Percentiles rank a stretch among this genome's conserved stretches.
These are phyloP conservation scores for Rhodotorula graminis DNA, from an alignment of 768 basidiomycete genomes.

Conservation along the genomic window DNA sequence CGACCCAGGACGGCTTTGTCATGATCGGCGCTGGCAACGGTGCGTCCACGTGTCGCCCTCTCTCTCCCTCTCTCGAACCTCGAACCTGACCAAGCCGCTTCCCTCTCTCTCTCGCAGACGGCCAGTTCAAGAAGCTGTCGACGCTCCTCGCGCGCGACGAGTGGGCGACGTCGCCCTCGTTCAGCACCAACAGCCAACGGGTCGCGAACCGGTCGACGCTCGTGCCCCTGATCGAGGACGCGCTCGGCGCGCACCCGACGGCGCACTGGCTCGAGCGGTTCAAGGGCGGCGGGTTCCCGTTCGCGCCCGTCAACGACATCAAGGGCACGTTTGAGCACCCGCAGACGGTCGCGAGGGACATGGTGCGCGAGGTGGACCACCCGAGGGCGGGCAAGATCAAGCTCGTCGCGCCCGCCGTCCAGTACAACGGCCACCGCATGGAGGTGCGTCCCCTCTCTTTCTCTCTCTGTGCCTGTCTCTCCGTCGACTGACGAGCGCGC, in stretches of 20 bases:
- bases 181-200: constrained; percentile 66
- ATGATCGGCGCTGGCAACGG: constrained; percentile 85
- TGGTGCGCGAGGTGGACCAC: constrained; percentile 71
- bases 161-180: constrained; percentile 56
- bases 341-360: constrained; percentile 68
- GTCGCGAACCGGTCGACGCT: constrained; percentile 71
- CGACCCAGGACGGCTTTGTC: constrained; percentile 76
- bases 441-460: constrained; percentile 5
- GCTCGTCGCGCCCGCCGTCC: constrained; percentile 39
- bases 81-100: too few species aligned
- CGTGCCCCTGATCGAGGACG: constrained; percentile 61
- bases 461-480: too few species aligned
- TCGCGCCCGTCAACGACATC: constrained; percentile 87
- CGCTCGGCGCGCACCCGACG: constrained; percentile 57
- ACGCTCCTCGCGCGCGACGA: constrained; percentile 61
- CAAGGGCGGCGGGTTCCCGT: constrained; percentile 76
- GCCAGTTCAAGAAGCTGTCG: constrained; percentile 66
- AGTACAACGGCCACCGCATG: constrained; percentile 41
- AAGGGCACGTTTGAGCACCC: constrained; percentile 84
- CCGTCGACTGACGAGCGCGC: background rate
- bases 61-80: too few species aligned
- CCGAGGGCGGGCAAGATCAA: constrained; percentile 60
- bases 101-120: constrained; percentile 11
- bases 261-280: constrained; percentile 72
- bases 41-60: too few species aligned